Conservation (phyloP, 345 rosid species). For the Linum trigynum region DNA sequence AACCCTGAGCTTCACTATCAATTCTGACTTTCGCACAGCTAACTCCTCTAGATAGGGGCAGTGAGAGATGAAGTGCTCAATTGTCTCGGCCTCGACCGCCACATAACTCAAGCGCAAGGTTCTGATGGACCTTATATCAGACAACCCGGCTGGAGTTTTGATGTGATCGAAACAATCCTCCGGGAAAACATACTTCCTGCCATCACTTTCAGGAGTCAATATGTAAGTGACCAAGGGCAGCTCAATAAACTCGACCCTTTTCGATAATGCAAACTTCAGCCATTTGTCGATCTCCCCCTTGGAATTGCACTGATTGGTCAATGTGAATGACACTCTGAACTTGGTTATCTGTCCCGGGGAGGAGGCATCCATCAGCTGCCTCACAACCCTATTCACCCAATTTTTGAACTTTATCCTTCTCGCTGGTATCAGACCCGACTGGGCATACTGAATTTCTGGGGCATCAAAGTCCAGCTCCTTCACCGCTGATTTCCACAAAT, state of each 20-base stretch:
- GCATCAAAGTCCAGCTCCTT: constrained; percentile 6
- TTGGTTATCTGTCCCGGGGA: neutral
- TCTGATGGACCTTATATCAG: neutral
- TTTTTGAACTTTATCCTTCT: neutral
- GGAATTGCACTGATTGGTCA: neutral
- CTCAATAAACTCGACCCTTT: constrained; percentile 1
- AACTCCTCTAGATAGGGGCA: constrained; percentile 11
- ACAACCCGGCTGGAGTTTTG: neutral
- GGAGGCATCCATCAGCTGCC: neutral
- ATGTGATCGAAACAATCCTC: no score
- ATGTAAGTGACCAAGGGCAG: constrained; percentile 7
- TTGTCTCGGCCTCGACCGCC: constrained; percentile 7
- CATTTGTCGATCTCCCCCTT: constrained; percentile 8
- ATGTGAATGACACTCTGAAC: neutral
- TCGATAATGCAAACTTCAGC: constrained; percentile 8
- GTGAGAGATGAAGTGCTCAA: constrained; percentile 10
- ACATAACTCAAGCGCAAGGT: neutral
- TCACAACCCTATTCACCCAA: constrained; percentile 4
- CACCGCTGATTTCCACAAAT: constrained; percentile 11
- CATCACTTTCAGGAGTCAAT: no score
- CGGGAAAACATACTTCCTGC: neutral
- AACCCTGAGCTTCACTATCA: constrained; percentile 8
- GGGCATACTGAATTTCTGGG: neutral
- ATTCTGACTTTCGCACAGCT: neutral
- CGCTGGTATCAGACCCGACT: no score